Evolutionary conservation across 345 rosid species (phyloP), one percentile per base, ranked within the genome.

Genomic region (Lepidium africanum): DNA sequence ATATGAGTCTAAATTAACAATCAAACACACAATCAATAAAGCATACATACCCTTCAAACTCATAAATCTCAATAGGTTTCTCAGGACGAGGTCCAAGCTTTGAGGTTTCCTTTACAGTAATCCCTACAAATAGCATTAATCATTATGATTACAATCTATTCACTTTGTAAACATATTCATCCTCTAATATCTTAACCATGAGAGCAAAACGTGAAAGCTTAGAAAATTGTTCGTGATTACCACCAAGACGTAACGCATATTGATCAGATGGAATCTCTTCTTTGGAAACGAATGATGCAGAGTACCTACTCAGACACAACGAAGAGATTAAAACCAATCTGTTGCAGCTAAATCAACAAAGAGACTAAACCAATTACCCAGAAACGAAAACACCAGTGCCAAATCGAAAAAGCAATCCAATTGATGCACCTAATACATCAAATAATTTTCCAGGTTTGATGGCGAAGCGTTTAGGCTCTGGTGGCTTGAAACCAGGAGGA

Each of bases 41-140:
- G 69, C 36, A 58, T 36, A 64, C 60, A 70, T 49, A 90, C 98
- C 98, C 73, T 84, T 90, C 98, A 78, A 88, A 93, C 76, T 93
- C 98, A 17, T 93, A 93, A 39, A 90, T 85, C 84, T 88, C 97
- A 5, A 93, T 88, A 11, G 96, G 92, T 72, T 87, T 90, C 78
- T 88, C 91, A 7, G 98, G 98, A 15, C 94, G 93, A 76, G 89
- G 92, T 19, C 98, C 98, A 13, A 84, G 8, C 70, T 87, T 93
- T 40, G 96, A 76, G 43, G 79, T 75, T 81, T 93, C 98, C 77
- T 88, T 93, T 36, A 93, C 69, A 42, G 81, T 88, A 13, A 69
- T 69, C 72, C 97, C 98, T 93, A 73, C 47, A 75, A 47, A 62
- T 33, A 54, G 0, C 51, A 61, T 69, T 19, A 41, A 33, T 11